Base-by-base conservation (phyloP, 140 eudicot genomes). In the Anethum foeniculum region DNA sequence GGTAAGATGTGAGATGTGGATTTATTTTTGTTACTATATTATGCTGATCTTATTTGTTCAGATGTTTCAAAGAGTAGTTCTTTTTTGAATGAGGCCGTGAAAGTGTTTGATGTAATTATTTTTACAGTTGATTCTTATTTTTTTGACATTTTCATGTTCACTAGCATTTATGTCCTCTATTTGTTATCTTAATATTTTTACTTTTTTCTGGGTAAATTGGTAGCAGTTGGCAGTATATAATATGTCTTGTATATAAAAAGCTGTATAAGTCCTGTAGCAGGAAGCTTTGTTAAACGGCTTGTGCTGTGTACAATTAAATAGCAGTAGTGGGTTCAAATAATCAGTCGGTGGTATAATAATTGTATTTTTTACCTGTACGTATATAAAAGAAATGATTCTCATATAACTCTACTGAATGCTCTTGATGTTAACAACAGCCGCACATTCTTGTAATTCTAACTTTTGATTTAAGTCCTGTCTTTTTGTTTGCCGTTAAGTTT, bases 1-100 rank as follows among this genome's bases (percentile, higher is more conserved):
- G 97, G 99, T 96, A 43, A 82, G 85, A 58, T 56, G 25, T 75
- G 76, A 81, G 23, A 81, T 19, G 51, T 75, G 36, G 69, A 27
- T 39, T 30, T 62, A 27, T 76, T 68, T 46, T 12, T 21, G 58
- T 32, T 47, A 28, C 21, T 48, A 25, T 41, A 28, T 46, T 54
- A 10, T 27, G 36, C 28, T 58, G 49, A 1, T 64, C 28, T 64
- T 41, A 11, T 13, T 64, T 3, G 44, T 80, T 78, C 32, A 1
- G 64, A 13, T 15, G 39, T 71, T 71, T 36, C 27, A 71, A 46
- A 67, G 15, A 69, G 18, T 19, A 30, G 7, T 12, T 16, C 76
- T 34, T 71, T 71, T 19, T 6, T 71, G 43, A 67, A 65, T 12
- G 5, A 27, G 71, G 18, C 27, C 71, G 27, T 64, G 71, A 34